These are phyloP conservation scores for Umbelopsis sp. DNA, from an alignment of 192 early-diverging fungal genomes.

Conservation along the genomic window DNA sequence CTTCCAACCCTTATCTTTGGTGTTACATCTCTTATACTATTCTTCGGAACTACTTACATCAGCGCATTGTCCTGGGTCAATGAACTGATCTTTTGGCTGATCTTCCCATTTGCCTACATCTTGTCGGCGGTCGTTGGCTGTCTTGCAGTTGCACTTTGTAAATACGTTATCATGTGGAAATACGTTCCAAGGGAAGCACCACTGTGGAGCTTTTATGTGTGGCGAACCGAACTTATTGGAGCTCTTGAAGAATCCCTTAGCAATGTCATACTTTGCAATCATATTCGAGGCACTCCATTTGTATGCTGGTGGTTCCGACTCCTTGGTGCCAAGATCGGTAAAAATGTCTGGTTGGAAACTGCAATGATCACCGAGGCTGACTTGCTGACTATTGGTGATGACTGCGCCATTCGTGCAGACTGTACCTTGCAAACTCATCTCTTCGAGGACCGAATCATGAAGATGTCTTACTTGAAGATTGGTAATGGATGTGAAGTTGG, in stretches of 20 bases:
- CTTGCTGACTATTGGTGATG: background rate
- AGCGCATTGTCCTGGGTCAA: background rate
- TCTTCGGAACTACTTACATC: background rate
- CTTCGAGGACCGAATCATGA: conserved; percentile 1
- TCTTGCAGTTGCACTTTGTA: background rate
- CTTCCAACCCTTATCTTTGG: background rate
- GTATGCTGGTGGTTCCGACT: background rate
- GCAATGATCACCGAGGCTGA: background rate
- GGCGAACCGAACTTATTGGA: background rate
- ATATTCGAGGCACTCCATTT: conserved; percentile 1
- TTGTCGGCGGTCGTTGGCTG: background rate
- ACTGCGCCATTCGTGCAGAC: background rate
- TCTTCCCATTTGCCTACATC: conserved; percentile 1
- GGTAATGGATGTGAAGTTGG: background rate
- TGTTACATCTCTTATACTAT: background rate
- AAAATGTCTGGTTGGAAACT: conserved; percentile 7
- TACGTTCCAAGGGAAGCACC: conserved; percentile 4
- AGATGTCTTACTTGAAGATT: conserved; percentile 15
- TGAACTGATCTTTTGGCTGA: background rate
- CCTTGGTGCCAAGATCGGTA: conserved; percentile 4
- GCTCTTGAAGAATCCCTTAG: background rate
- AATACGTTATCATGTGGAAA: background rate
- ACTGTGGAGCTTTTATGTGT: conserved; percentile 11
- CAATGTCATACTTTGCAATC: background rate
- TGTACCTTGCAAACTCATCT: conserved; percentile 12